Percentiles rank a stretch among this genome's conserved stretches.
Evolutionary conservation across 2,329 filamentous ascomycete genomes (phyloP).

Genomic region (Diplodia scrobiculata): DNA sequence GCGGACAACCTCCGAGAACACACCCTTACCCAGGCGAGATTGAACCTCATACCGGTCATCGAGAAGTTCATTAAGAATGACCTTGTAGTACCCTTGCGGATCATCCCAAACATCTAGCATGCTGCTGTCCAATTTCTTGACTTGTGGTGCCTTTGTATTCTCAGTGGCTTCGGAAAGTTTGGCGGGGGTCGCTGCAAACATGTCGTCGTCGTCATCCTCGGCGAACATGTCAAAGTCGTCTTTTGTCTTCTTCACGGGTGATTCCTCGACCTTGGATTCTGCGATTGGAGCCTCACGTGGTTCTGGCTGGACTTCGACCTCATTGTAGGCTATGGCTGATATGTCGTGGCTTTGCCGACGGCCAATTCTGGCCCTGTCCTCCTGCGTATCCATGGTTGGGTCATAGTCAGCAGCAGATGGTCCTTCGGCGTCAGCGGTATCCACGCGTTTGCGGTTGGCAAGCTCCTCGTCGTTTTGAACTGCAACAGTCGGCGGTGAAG

Average conservation of each 20-base stretch:
- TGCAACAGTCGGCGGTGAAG: conserved; percentile 45
- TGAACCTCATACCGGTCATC: conserved; percentile 88
- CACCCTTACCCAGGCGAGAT: conserved; percentile 84
- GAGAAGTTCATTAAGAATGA: conserved; percentile 86
- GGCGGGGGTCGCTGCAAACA: conserved; percentile 77
- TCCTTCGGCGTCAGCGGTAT: conserved; percentile 60
- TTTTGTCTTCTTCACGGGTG: conserved; percentile 45
- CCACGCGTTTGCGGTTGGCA: conserved; percentile 39
- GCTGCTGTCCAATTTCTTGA: conserved; percentile 66
- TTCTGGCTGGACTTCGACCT: conserved; percentile 52
- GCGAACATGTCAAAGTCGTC: conserved; percentile 67
- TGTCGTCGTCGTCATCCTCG: conserved; percentile 69
- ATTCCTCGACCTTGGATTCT: conserved; percentile 42
- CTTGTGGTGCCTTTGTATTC: conserved; percentile 38
- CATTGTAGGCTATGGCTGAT: conserved; percentile 25
- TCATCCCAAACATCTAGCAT: conserved; percentile 75
- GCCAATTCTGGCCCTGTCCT: conserved; percentile 73
- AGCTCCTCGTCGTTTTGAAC: conserved; percentile 47
- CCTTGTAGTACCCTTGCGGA: conserved; percentile 93
- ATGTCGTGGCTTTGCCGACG: conserved; percentile 47
- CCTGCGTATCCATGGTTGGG: conserved; percentile 82
- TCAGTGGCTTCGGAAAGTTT: conserved; percentile 56
- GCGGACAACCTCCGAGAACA: conserved; percentile 94
- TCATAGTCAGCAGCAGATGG: conserved; percentile 94
- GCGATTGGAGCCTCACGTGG: conserved; percentile 56